phyloP scores from a whole-genome alignment of 306 rosid genomes.

The Lathyrus aphaca region DNA sequence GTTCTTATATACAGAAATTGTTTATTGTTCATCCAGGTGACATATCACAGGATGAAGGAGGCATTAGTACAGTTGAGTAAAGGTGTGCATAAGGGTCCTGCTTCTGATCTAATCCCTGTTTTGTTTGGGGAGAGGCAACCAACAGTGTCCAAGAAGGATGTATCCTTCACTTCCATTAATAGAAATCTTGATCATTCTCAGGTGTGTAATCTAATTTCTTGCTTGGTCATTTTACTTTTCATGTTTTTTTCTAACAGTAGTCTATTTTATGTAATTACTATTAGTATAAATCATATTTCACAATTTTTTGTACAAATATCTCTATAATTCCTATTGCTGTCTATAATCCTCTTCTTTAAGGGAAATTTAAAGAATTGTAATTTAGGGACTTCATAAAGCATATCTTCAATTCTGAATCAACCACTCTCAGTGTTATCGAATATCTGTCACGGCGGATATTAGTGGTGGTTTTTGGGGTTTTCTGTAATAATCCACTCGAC shows the following conservation, averaged over 20 bases:
- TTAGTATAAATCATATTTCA: conserved; percentile 1
- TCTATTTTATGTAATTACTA: conserved; percentile 8
- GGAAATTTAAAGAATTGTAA: neutral
- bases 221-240: conserved; percentile 9
- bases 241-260: neutral
- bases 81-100: conserved; percentile 95
- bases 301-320: neutral
- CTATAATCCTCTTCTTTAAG: conserved; percentile 12
- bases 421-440: neutral
- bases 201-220: conserved; percentile 53
- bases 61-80: conserved; percentile 89
- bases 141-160: conserved; percentile 76
- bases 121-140: conserved; percentile 91
- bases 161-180: conserved; percentile 68
- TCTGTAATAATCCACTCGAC: no score
- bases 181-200: conserved; percentile 89
- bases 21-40: conserved; percentile 62
- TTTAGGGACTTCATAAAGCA: neutral
- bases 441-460: no score
- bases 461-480: no score
- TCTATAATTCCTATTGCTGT: neutral
- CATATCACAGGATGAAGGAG: conserved; percentile 95
- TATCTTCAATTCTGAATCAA: neutral
- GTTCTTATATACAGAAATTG: conserved; percentile 34
- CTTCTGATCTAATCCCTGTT: conserved; percentile 80